These are phyloP conservation scores for Penicillium paradoxum DNA, from an alignment of 495 filamentous ascomycete species.

Conservation along the genomic window DNA sequence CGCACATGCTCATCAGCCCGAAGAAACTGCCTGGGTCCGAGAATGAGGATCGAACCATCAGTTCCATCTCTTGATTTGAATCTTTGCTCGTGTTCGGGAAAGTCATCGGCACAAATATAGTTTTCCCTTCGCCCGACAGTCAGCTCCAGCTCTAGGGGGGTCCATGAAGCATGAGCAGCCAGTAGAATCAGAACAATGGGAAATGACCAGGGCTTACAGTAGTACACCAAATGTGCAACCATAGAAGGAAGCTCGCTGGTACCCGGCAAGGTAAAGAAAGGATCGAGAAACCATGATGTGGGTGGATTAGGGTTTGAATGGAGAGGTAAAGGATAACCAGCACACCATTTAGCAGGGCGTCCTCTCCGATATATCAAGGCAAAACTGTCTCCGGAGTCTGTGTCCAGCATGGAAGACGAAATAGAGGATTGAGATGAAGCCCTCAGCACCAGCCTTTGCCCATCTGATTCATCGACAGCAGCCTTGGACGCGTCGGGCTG, in stretches of 20 bases:
- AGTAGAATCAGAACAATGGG: background rate
- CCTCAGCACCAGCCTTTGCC: constrained; percentile 16
- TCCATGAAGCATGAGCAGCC: background rate
- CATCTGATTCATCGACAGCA: constrained; percentile 3
- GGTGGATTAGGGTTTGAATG: constrained; percentile 21
- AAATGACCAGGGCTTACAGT: constrained; percentile 24
- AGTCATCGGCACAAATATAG: constrained; percentile 34
- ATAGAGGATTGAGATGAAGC: constrained; percentile 12
- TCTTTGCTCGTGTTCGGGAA: constrained; percentile 29
- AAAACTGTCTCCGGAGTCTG: background rate
- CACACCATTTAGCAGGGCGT: constrained; percentile 16
- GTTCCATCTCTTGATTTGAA: constrained; percentile 19
- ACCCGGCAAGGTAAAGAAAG: constrained; percentile 29
- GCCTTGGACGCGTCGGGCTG: constrained; percentile 3
- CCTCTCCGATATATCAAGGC: constrained; percentile 9
- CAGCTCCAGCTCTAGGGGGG: background rate
- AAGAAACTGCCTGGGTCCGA: constrained; percentile 35
- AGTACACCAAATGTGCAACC: constrained; percentile 25
- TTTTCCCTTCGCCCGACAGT: constrained; percentile 21
- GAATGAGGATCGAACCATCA: constrained; percentile 29
- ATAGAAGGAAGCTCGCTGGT: constrained; percentile 18
- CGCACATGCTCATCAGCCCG: constrained; percentile 35
- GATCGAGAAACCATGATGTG: constrained; percentile 28
- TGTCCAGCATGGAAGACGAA: background rate
- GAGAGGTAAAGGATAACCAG: constrained; percentile 8